Conservation (phyloP, 2,329 filamentous ascomycete genomes). For the Colletotrichum coccodes region DNA sequence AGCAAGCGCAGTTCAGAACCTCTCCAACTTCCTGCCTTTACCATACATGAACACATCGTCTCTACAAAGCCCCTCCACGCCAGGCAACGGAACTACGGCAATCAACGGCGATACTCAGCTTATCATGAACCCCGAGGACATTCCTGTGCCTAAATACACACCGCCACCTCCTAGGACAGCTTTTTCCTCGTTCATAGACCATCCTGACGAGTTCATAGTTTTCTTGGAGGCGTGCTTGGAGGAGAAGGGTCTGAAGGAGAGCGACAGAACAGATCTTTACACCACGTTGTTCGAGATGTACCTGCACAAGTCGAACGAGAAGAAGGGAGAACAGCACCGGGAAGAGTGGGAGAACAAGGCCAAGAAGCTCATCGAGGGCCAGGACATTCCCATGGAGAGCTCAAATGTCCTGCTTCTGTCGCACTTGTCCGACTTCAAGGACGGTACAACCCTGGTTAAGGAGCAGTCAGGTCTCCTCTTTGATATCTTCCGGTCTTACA, state of each 20-base stretch:
- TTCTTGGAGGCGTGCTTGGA: constrained; percentile 91
- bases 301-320: constrained; percentile 84
- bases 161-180: constrained; percentile 86
- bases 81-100: constrained; percentile 61
- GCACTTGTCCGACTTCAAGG: constrained; percentile 87
- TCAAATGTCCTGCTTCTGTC: constrained; percentile 95
- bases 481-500: constrained; percentile 97
- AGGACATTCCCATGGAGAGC: constrained; percentile 87
- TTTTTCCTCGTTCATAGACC: constrained; percentile 96
- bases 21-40: constrained; percentile 84
- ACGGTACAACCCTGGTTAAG: constrained; percentile 91
- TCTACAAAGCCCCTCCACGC: constrained; percentile 62
- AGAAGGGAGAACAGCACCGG: constrained; percentile 73
- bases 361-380: constrained; percentile 85
- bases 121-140: constrained; percentile 58
- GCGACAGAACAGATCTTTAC: constrained; percentile 86
- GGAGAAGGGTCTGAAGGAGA: constrained; percentile 74
- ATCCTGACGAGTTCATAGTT: constrained; percentile 88
- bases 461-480: constrained; percentile 92
- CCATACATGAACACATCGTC: constrained; percentile 82
- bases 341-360: constrained; percentile 91
- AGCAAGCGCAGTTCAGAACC: constrained; percentile 83
- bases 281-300: constrained; percentile 99
- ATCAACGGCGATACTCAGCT: constrained; percentile 58
- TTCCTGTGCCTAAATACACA: constrained; percentile 70